Percentiles rank a stretch among this genome's conserved stretches.
phyloP scores from a whole-genome alignment of 139 green algal species.

The Micromonas commoda region DNA sequence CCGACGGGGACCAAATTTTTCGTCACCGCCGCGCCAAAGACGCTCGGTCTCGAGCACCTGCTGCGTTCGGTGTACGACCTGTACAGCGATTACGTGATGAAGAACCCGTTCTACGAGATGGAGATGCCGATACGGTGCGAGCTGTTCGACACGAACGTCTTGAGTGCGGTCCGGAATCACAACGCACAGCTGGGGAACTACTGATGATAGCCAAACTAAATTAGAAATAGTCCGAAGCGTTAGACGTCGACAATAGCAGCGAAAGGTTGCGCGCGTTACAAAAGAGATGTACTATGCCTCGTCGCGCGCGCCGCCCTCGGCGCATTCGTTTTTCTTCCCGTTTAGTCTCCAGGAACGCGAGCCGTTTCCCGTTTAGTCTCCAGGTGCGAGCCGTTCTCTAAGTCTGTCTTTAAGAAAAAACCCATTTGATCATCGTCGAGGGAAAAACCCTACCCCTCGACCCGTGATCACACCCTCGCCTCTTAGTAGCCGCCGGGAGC shows the following conservation, averaged over 20 bases:
- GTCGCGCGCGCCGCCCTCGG: no score
- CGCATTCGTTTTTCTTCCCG: no score
- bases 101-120: conserved; percentile 77
- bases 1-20: conserved; percentile 60
- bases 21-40: conserved; percentile 24
- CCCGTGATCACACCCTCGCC: background rate
- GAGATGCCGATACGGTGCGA: conserved; percentile 78
- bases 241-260: no score
- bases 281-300: no score
- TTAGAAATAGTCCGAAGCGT: no score
- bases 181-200: no score
- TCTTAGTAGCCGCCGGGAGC: conserved; percentile 1
- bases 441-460: background rate
- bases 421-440: background rate
- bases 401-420: background rate
- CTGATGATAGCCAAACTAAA: no score
- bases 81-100: conserved; percentile 73
- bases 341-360: no score
- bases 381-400: no score
- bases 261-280: no score
- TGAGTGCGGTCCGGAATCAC: background rate
- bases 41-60: conserved; percentile 1
- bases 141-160: conserved; percentile 53
- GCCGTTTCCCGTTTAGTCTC: no score
- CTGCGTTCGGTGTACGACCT: conserved; percentile 62